phyloP scores from a whole-genome alignment of 192 early-diverging fungal genomes.

The Backusella luteola region DNA sequence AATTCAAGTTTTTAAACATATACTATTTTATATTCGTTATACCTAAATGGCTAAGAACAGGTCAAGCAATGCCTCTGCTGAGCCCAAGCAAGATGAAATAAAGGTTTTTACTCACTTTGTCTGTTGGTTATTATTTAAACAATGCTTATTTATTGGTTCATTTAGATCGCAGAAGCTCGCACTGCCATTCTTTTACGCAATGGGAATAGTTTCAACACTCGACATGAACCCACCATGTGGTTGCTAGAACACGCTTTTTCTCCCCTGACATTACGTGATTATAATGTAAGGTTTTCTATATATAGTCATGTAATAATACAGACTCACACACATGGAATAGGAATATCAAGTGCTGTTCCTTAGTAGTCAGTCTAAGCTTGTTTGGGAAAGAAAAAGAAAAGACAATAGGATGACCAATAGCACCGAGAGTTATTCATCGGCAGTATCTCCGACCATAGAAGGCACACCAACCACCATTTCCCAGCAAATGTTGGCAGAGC shows the following conservation, averaged over 20 bases:
- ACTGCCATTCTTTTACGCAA: constrained; percentile 29
- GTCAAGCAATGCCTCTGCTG: neutral
- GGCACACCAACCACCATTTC: neutral
- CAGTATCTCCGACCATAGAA: neutral
- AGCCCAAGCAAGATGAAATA: neutral
- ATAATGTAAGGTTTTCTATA: constrained; percentile 20
- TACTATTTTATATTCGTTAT: neutral
- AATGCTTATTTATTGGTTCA: neutral
- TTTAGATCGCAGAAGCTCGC: constrained; percentile 27
- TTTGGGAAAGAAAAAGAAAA: constrained; percentile 17
- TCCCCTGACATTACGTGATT: constrained; percentile 23
- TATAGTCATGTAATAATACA: too few relatives aligned
- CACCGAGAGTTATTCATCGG: neutral
- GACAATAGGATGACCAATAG: neutral
- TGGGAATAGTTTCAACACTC: constrained; percentile 5
- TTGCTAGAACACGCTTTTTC: constrained; percentile 36
- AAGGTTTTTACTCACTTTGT: neutral
- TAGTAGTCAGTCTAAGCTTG: neutral
- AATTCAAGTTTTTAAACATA: neutral
- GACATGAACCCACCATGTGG: constrained; percentile 38
- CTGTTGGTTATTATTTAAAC: neutral
- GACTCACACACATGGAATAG: neutral
- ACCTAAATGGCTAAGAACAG: neutral
- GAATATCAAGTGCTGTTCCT: neutral
- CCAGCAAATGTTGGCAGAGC: neutral